Evolutionary conservation across 1,284 basidiomycete genomes (phyloP).

Genomic region (Puccinia coronata): DNA sequence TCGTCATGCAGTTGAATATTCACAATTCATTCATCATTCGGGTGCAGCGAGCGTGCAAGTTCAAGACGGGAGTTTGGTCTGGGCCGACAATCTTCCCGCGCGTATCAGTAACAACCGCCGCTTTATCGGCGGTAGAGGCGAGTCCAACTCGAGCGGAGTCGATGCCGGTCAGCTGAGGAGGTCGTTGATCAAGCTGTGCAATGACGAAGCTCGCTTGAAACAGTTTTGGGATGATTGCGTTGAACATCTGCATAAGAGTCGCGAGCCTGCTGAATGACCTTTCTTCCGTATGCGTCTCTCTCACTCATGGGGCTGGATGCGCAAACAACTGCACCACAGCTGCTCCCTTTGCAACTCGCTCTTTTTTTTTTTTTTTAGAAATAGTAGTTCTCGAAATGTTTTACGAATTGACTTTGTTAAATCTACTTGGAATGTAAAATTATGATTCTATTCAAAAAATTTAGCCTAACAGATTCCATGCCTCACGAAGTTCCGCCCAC

Average conservation of each 20-base stretch:
- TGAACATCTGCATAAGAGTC: constrained; percentile 17
- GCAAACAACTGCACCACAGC: too few species aligned
- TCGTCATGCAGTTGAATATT: constrained; percentile 25
- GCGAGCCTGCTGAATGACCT: background rate
- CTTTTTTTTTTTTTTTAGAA: too few species aligned
- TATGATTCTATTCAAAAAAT: too few species aligned
- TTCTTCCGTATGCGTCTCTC: too few species aligned
- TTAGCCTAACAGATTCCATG: too few species aligned
- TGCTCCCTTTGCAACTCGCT: too few species aligned
- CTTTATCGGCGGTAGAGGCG: constrained; percentile 24
- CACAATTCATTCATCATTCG: constrained; percentile 44
- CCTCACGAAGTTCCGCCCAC: too few species aligned
- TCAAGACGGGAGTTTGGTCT: constrained; percentile 37
- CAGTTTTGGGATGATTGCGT: constrained; percentile 47
- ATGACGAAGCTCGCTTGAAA: constrained; percentile 30
- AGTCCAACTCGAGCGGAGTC: background rate
- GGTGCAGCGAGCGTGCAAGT: constrained; percentile 42
- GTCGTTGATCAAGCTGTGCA: constrained; percentile 27
- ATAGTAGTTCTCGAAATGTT: too few species aligned
- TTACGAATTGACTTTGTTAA: too few species aligned
- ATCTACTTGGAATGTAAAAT: too few species aligned
- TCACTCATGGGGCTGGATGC: too few species aligned
- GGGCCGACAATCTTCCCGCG: constrained; percentile 46
- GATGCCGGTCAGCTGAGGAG: constrained; percentile 30
- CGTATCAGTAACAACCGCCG: constrained; percentile 38